Evolutionary conservation across 352 stramenopile species (phyloP), one percentile per base, ranked within the genome.

Genomic region (Globisporangium abappressorium): DNA sequence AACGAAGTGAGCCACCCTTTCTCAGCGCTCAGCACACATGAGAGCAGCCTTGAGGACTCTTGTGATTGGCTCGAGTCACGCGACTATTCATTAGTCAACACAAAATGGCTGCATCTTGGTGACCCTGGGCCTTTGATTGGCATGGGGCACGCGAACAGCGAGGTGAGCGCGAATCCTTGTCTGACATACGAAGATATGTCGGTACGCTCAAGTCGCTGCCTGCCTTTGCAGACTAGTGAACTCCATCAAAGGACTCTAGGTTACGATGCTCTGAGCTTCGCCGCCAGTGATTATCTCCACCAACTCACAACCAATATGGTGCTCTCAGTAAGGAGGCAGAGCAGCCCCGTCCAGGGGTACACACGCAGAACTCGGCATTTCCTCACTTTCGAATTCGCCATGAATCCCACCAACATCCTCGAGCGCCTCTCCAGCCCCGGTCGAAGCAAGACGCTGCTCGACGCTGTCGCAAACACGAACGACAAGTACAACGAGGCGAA

Each of bases 351-450:
- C 11, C 12, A 43, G 11, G 36, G 36, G 1, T 43, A 5, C 36
- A 12, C 36, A 43, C 36, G 14, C 36, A 43, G 36, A 43, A 9
- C 6, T 55, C 7, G 11, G 47, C 24, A 55, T 20, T 30, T 26
- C 3, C n/a, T 55, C 49, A 56, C n/a, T 56, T 30, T 30, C 49
- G 8, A 20, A 57, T 57, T 34, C 51, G 11, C 51, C 51, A 57
- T 57, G 51, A 57, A 34, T 2, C 51, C 51, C 1, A 18, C 11
- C 4, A n/a, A 14, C 12, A 36, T 57, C 51, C 5, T 34, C 24
- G 51, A 57, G 51, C 24, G 51, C 14, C 51, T 57, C 51, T 57
- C 51, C 12, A 57, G 51, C 51, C 12, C 51, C 51, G 28, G 51
- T 11, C 51, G 18, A 18, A 15, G 5, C 3, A 57, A 57, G 51